Evolutionary conservation across 129 eudicot genomes (phyloP).

Genomic region (Chrysanthemum lavandulifolium): DNA sequence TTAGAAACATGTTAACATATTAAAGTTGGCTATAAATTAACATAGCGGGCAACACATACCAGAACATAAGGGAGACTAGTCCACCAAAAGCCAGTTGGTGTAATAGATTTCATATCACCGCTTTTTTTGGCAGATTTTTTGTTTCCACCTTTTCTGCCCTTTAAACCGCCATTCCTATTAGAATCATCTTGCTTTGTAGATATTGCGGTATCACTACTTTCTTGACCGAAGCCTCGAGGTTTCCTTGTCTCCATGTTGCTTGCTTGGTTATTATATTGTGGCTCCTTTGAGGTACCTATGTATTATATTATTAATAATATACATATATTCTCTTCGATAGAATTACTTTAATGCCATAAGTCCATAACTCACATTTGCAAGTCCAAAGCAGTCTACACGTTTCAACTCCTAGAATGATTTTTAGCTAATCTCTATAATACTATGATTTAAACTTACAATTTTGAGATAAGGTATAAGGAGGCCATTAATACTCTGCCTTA

Average conservation of each 20-base stretch:
- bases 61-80: conserved; percentile 69
- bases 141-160: conserved; percentile 28
- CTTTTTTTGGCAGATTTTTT: conserved; percentile 14
- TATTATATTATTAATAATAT: conserved; percentile 14
- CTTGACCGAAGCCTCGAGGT: conserved; percentile 37
- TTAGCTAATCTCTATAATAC: background rate
- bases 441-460: background rate
- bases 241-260: conserved; percentile 32
- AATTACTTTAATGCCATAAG: background rate
- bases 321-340: conserved; percentile 1
- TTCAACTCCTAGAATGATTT: conserved; percentile 10
- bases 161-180: conserved; percentile 25
- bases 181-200: conserved; percentile 17
- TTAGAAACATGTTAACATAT: background rate
- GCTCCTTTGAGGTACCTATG: conserved; percentile 44
- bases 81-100: conserved; percentile 61
- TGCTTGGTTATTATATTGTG: conserved; percentile 28
- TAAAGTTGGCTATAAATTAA: background rate
- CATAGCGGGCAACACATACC: conserved; percentile 39
- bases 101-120: conserved; percentile 18
- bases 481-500: too few relatives aligned
- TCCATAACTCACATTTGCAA: background rate
- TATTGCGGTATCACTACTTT: conserved; percentile 3
- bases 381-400: background rate
- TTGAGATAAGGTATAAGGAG: too few relatives aligned